These are phyloP conservation scores for Jatropha podagrica DNA, from an alignment of 441 rosid genomes.

Conservation along the genomic window DNA sequence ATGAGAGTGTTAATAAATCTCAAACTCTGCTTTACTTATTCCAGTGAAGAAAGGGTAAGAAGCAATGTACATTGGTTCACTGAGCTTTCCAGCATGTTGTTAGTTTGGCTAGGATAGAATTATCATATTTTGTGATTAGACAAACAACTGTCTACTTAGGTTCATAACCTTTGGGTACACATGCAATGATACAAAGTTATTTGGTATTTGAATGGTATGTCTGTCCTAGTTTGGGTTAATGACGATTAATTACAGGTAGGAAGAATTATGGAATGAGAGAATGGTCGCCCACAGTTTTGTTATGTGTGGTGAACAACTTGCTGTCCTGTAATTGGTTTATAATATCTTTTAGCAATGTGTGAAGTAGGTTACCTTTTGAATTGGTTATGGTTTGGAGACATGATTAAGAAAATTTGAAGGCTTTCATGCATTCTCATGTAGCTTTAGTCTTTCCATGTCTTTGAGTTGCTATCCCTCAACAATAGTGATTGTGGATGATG, in stretches of 20 bases:
- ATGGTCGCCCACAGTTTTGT: not conserved
- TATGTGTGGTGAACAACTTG: not conserved
- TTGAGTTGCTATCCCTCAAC: not conserved
- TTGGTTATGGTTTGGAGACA: not conserved
- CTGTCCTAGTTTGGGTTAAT: not conserved
- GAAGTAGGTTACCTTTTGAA: conserved; percentile 1
- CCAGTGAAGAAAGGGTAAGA: not conserved
- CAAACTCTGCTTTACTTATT: not conserved
- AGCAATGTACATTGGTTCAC: not conserved
- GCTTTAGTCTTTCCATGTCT: not conserved
- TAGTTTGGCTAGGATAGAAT: not conserved
- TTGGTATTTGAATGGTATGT: not conserved
- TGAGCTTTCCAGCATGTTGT: conserved; percentile 8
- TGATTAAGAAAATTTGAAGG: not conserved
- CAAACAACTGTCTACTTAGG: not conserved
- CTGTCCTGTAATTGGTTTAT: not conserved
- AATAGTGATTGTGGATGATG: not conserved
- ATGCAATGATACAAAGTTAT: not conserved
- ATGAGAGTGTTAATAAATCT: not conserved
- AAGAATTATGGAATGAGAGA: not conserved
- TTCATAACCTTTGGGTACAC: not conserved
- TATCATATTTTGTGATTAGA: too few species aligned
- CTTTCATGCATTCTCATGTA: not conserved
- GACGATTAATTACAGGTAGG: not conserved
- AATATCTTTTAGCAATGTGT: not conserved